phyloP scores from a whole-genome alignment of 352 stramenopile species.

The Pythium aquatile region DNA sequence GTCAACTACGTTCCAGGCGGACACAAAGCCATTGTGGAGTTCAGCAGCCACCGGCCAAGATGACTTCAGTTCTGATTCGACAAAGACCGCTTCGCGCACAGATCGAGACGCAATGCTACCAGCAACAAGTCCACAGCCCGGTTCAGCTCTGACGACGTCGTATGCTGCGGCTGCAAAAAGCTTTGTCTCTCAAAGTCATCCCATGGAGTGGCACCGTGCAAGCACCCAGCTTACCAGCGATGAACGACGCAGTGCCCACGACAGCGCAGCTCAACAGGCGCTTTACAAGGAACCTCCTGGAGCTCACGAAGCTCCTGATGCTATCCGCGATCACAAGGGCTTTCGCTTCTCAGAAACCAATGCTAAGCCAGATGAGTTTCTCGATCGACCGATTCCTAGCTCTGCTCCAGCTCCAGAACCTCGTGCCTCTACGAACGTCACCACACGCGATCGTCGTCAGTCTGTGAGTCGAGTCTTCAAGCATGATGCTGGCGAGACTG shows the following conservation, averaged over 20 bases:
- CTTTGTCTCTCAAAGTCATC: background rate
- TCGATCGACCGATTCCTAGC: conserved; percentile 40
- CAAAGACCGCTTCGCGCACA: background rate
- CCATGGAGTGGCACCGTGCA: background rate
- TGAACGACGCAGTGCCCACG: background rate
- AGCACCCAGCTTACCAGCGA: no score
- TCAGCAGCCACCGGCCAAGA: background rate
- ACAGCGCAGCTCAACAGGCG: background rate
- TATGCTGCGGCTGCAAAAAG: background rate
- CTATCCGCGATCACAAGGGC: no score
- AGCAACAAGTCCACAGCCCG: background rate
- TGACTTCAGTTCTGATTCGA: background rate
- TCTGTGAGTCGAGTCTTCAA: background rate
- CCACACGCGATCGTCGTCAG: conserved; percentile 25
- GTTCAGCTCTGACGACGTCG: background rate
- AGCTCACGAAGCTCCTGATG: background rate
- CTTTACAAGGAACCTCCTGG: background rate
- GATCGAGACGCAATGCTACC: background rate
- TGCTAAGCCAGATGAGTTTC: conserved; percentile 29
- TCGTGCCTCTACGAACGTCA: conserved; percentile 38
- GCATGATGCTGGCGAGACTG: background rate
- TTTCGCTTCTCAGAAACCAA: background rate
- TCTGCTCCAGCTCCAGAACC: conserved; percentile 23
- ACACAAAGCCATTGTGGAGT: background rate
- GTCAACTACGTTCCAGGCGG: background rate